phyloP scores from a whole-genome alignment of 164 flowering plant genomes.

The Kalanchoe fedtschenkoi region DNA sequence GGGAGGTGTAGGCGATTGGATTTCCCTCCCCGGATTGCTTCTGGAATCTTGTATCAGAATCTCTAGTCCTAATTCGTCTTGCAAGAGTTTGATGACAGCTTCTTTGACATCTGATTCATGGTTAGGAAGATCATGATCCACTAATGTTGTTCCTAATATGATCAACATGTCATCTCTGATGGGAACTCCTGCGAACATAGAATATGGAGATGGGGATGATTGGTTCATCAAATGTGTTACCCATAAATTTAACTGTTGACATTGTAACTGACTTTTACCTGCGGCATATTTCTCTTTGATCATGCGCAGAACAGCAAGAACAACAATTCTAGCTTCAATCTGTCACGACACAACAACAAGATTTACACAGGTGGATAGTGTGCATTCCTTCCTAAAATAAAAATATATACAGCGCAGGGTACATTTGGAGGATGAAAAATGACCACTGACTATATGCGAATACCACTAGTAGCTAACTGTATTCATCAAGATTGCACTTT shows the following conservation, averaged over 20 bases:
- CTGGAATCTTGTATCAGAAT: slow-evolving; percentile 28
- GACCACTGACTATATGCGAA: background rate
- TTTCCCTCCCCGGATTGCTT: slow-evolving; percentile 1
- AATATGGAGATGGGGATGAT: background rate
- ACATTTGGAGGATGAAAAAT: background rate
- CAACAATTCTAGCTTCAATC: slow-evolving; percentile 88
- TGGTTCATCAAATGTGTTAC: background rate
- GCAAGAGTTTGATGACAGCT: slow-evolving; percentile 45
- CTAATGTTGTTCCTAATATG: slow-evolving; percentile 33
- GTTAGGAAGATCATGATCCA: slow-evolving; percentile 9
- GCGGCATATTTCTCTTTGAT: slow-evolving; percentile 50
- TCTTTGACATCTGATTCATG: slow-evolving; percentile 27
- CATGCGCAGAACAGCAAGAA: slow-evolving; percentile 80
- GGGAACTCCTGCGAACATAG: slow-evolving; percentile 34
- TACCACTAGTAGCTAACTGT: background rate
- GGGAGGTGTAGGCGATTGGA: slow-evolving; percentile 1
- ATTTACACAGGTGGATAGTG: background rate
- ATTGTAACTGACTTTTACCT: slow-evolving; percentile 27
- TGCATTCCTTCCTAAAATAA: background rate
- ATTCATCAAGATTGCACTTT: background rate
- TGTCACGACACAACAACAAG: slow-evolving; percentile 18
- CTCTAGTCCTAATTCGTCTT: slow-evolving; percentile 53
- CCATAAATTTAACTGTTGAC: background rate
- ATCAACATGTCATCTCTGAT: slow-evolving; percentile 55
- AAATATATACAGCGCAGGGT: background rate